These are phyloP conservation scores for Globisporangium rhizosaccharum DNA, from an alignment of 352 stramenopile genomes.

Conservation along the genomic window DNA sequence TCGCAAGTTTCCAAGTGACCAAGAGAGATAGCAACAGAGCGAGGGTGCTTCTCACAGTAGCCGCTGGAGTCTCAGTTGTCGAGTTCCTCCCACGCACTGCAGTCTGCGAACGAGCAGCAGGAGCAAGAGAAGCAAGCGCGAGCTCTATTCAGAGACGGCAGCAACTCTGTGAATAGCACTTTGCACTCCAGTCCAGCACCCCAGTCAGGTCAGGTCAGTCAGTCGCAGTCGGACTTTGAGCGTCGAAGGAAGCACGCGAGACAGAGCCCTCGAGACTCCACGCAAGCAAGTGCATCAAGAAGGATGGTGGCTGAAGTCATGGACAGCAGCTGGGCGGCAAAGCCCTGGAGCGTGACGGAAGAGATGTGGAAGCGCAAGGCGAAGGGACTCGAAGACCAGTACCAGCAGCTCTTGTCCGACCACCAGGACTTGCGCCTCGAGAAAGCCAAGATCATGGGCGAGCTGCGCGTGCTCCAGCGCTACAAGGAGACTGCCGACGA, in stretches of 20 bases:
- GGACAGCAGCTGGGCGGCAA: constrained; percentile 42
- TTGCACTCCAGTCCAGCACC: no score
- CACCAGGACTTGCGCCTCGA: constrained; percentile 66
- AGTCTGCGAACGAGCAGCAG: background rate
- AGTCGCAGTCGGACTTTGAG: background rate
- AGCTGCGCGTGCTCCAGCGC: constrained; percentile 60
- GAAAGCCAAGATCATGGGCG: constrained; percentile 60
- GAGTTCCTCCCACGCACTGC: background rate
- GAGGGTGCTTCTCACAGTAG: no score
- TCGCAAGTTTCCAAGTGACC: no score
- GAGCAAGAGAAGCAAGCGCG: background rate
- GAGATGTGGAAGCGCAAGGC: constrained; percentile 77
- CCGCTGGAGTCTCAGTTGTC: background rate
- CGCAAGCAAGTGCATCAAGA: background rate
- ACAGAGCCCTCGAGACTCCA: no score
- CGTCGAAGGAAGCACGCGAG: no score
- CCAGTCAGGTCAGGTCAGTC: no score
- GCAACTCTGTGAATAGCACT: no score
- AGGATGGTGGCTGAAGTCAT: constrained; percentile 37
- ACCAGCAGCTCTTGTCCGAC: constrained; percentile 55
- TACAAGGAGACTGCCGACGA: constrained; percentile 73
- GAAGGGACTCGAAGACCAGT: constrained; percentile 63
- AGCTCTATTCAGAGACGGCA: background rate
- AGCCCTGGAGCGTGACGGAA: constrained; percentile 67
- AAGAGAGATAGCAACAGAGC: no score